Evolutionary conservation across 2,329 filamentous ascomycete species (phyloP).

Genomic region (Scytalidium sp.): DNA sequence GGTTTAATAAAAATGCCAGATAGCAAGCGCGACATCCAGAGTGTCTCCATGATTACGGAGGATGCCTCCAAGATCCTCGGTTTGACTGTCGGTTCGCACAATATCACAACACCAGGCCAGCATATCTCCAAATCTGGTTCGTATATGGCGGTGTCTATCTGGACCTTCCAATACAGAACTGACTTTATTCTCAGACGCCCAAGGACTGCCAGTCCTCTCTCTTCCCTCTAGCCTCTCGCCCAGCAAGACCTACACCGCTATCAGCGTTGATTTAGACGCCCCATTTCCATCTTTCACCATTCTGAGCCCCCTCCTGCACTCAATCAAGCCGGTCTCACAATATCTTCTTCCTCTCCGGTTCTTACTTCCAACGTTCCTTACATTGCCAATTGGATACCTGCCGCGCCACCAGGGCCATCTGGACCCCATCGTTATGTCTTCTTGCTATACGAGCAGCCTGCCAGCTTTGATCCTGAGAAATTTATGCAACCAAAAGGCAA

Average conservation of each 20-base stretch:
- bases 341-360: background rate
- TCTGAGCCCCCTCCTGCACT: conserved; percentile 44
- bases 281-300: conserved; percentile 38
- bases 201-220: conserved; percentile 15
- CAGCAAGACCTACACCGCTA: conserved; percentile 34
- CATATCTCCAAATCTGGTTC: conserved; percentile 28
- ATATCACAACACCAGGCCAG: conserved; percentile 25
- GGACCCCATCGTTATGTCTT: conserved; percentile 47
- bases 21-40: background rate
- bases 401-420: conserved; percentile 41
- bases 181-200: conserved; percentile 12
- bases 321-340: conserved; percentile 38
- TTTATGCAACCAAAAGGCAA: conserved; percentile 32
- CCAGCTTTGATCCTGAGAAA: conserved; percentile 28
- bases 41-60: conserved; percentile 9
- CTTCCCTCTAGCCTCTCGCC: conserved; percentile 10
- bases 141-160: conserved; percentile 1
- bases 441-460: conserved; percentile 45
- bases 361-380: conserved; percentile 17
- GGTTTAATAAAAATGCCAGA: background rate
- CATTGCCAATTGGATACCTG: conserved; percentile 38
- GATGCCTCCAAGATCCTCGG: conserved; percentile 29
- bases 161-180: background rate
- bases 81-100: conserved; percentile 23
- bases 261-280: conserved; percentile 45